phyloP scores from a whole-genome alignment of 805 yeast species.

The Candida koratica region DNA sequence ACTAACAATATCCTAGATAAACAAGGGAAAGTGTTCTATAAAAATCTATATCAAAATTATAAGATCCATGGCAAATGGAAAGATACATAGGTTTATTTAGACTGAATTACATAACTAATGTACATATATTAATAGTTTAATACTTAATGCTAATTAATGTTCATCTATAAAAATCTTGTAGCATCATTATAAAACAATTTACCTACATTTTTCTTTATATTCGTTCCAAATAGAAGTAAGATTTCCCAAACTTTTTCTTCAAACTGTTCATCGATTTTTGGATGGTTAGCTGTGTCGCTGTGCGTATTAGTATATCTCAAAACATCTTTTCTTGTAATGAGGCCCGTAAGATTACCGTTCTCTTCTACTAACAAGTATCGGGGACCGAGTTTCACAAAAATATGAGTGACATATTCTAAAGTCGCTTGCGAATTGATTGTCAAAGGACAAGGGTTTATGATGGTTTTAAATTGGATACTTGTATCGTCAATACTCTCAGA shows the following conservation, averaged over 20 bases:
- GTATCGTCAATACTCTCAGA: constrained; percentile 3
- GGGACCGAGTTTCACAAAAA: constrained; percentile 80
- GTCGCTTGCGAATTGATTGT: constrained; percentile 51
- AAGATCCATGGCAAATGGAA: constrained; percentile 79
- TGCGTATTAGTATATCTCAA: constrained; percentile 52
- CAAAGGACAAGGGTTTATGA: constrained; percentile 57
- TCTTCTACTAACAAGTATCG: constrained; percentile 63
- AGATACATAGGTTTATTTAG: constrained; percentile 25
- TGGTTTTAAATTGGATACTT: constrained; percentile 17
- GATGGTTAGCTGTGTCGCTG: neutral
- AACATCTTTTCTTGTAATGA: constrained; percentile 83
- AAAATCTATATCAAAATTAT: constrained; percentile 66
- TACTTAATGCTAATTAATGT: too few species aligned
- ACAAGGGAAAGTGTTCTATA: constrained; percentile 66
- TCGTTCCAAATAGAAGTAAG: constrained; percentile 20
- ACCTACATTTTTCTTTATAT: constrained; percentile 24
- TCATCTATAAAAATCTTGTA: constrained; percentile 18
- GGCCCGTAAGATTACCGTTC: constrained; percentile 60
- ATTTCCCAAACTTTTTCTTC: constrained; percentile 37
- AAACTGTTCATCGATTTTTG: constrained; percentile 13
- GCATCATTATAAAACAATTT: constrained; percentile 30
- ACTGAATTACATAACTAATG: constrained; percentile 1
- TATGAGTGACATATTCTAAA: constrained; percentile 57
- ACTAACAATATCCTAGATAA: constrained; percentile 64
- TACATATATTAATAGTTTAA: constrained; percentile 1